phyloP scores from a whole-genome alignment of 1,139 yeast genomes.

The Yamadazyma conglobata region DNA sequence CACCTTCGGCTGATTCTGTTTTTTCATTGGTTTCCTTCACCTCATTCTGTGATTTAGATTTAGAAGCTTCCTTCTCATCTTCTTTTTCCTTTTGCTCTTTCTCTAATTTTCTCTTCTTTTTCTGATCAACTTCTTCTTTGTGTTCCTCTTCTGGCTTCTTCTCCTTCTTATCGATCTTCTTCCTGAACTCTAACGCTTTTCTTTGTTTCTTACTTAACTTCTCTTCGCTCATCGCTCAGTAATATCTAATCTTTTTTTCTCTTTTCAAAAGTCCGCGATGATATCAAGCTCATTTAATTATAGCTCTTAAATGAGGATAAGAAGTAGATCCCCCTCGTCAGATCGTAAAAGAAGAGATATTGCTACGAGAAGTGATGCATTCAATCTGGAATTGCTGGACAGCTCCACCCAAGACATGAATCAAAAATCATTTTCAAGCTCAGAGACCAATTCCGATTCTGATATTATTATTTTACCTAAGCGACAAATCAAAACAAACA shows the following conservation, averaged over 20 bases:
- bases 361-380: no score
- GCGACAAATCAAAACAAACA: constrained; percentile 5
- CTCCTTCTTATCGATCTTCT: constrained; percentile 28
- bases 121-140: constrained; percentile 18
- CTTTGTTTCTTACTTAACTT: constrained; percentile 70
- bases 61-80: constrained; percentile 14
- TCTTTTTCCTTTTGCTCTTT: constrained; percentile 13
- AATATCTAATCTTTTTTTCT: constrained; percentile 2
- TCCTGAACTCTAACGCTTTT: constrained; percentile 70
- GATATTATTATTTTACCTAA: constrained; percentile 1
- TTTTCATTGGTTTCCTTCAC: constrained; percentile 12
- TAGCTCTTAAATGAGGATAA: constrained; percentile 2
- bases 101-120: constrained; percentile 16
- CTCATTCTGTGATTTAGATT: constrained; percentile 31
- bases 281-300: not conserved
- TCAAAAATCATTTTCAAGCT: no score
- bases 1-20: constrained; percentile 16
- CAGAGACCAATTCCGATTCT: no score
- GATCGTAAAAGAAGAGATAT: constrained; percentile 11
- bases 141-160: constrained; percentile 29
- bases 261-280: constrained; percentile 8
- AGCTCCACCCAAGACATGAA: no score
- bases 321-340: constrained; percentile 9
- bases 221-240: constrained; percentile 29
- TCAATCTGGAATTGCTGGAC: no score